Conservation (phyloP, 2,329 filamentous ascomycete genomes). For the Diaporthe vaccinii region DNA sequence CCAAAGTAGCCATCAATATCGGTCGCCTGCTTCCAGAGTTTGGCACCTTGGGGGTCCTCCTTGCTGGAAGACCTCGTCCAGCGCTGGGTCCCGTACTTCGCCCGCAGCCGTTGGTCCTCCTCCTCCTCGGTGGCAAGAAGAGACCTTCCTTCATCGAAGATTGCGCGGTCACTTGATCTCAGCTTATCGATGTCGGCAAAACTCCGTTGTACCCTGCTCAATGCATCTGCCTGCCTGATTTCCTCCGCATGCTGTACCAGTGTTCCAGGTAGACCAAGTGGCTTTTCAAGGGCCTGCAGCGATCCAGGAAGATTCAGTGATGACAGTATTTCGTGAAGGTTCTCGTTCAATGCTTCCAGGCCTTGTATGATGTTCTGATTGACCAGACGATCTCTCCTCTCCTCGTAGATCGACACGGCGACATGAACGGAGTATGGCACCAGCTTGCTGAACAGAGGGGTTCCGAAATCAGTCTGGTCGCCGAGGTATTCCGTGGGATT, state of each 20-base stretch:
- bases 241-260: constrained; percentile 93
- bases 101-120: constrained; percentile 82
- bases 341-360: constrained; percentile 83
- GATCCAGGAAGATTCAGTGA: constrained; percentile 92
- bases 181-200: constrained; percentile 93
- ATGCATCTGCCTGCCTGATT: constrained; percentile 88
- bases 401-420: constrained; percentile 94
- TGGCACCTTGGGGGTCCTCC: constrained; percentile 73
- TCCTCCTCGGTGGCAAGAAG: constrained; percentile 83
- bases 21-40: constrained; percentile 79
- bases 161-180: constrained; percentile 80
- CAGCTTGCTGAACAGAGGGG: constrained; percentile 88
- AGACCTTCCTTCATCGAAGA: constrained; percentile 87
- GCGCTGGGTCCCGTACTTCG: constrained; percentile 87
- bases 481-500: constrained; percentile 86
- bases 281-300: constrained; percentile 94
- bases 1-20: constrained; percentile 92
- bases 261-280: constrained; percentile 87
- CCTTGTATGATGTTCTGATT: constrained; percentile 90
- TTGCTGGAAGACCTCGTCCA: constrained; percentile 82
- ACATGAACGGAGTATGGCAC: constrained; percentile 97
- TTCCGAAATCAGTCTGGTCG: constrained; percentile 83
- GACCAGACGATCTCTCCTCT: constrained; percentile 89
- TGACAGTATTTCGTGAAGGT: constrained; percentile 82
- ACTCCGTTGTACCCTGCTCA: constrained; percentile 81